Evolutionary conservation across 148 eudicot species (phyloP).

Genomic region (Rhododendron henanense): DNA sequence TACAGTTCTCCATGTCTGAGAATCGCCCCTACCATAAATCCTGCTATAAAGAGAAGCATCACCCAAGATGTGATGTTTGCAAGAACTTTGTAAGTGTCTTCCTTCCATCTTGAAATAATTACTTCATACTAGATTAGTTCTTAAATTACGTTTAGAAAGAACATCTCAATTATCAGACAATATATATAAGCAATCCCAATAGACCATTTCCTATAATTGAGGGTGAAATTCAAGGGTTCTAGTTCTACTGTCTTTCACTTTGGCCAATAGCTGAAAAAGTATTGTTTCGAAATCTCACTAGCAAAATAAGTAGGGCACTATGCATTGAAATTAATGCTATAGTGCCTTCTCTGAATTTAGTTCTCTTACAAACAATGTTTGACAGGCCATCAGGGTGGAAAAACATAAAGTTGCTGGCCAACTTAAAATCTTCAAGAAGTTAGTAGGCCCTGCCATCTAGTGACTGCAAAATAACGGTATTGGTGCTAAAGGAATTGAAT

Average conservation of each 20-base stretch:
- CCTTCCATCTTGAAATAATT: background rate
- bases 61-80: conserved; percentile 96
- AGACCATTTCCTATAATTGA: background rate
- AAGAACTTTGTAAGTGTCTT: conserved; percentile 55
- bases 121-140: background rate
- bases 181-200: background rate
- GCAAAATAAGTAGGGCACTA: background rate
- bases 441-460: background rate
- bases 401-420: background rate
- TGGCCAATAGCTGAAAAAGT: background rate
- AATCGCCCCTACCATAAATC: conserved; percentile 82
- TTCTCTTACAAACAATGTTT: background rate
- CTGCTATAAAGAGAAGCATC: conserved; percentile 83
- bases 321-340: background rate
- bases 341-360: background rate
- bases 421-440: background rate
- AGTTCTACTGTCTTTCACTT: background rate
- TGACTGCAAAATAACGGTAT: background rate
- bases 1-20: conserved; percentile 79
- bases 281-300: background rate
- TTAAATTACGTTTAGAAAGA: background rate
- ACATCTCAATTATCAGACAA: background rate
- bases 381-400: background rate
- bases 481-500: background rate
- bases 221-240: background rate